phyloP scores from a whole-genome alignment of 2,329 filamentous ascomycete genomes.

The Pseudogymnoascus sp. region DNA sequence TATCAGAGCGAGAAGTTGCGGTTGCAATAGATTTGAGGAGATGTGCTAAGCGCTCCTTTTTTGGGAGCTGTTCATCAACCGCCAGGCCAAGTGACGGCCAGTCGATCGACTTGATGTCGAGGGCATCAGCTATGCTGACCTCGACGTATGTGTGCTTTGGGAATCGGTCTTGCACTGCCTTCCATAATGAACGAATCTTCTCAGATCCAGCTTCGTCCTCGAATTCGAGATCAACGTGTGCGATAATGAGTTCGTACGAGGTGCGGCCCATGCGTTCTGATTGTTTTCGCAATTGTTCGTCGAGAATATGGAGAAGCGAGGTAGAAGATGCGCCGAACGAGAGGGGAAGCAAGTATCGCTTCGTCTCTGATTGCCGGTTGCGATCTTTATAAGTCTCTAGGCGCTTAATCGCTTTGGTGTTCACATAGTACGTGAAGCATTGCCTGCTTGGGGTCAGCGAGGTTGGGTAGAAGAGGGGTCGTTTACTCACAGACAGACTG shows the following conservation, averaged over 20 bases:
- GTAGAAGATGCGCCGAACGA: constrained; percentile 80
- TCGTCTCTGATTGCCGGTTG: constrained; percentile 30
- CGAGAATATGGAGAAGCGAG: constrained; percentile 67
- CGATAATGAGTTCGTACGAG: constrained; percentile 59
- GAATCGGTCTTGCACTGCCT: constrained; percentile 48
- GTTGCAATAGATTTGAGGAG: constrained; percentile 57
- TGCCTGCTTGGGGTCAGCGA: constrained; percentile 39
- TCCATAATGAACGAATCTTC: background rate
- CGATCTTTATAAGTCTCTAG: constrained; percentile 57
- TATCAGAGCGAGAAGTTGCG: constrained; percentile 67
- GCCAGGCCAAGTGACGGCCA: constrained; percentile 40
- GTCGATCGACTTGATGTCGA: constrained; percentile 45
- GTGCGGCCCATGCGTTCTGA: constrained; percentile 55
- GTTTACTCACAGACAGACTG: constrained; percentile 26
- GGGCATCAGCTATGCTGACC: constrained; percentile 57
- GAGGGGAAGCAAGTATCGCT: constrained; percentile 64
- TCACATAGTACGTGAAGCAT: constrained; percentile 74
- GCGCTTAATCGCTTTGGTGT: constrained; percentile 73
- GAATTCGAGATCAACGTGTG: constrained; percentile 38
- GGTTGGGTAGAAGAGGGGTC: background rate
- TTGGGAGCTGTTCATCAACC: constrained; percentile 12
- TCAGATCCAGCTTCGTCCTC: constrained; percentile 20
- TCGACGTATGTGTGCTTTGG: constrained; percentile 57
- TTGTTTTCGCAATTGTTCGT: constrained; percentile 61
- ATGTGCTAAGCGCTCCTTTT: constrained; percentile 35